Evolutionary conservation across 2,329 filamentous ascomycete species (phyloP).

Genomic region (Aspergillus texensis): DNA sequence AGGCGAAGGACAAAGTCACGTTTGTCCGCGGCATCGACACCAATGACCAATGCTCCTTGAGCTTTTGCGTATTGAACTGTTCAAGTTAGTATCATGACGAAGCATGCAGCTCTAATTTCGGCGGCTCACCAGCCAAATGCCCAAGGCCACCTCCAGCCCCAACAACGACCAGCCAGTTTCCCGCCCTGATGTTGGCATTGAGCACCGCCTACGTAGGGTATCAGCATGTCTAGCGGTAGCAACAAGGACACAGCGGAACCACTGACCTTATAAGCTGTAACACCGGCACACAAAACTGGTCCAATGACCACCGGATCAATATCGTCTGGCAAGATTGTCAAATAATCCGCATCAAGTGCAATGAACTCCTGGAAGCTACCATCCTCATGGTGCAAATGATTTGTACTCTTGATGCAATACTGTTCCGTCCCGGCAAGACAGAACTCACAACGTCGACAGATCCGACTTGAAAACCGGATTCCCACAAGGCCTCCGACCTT

Average conservation of each 20-base stretch:
- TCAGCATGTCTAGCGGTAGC: not conserved
- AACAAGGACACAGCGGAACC: not conserved
- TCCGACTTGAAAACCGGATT: slow-evolving; percentile 46
- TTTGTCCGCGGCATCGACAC: slow-evolving; percentile 46
- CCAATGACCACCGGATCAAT: slow-evolving; percentile 45
- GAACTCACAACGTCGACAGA: slow-evolving; percentile 49
- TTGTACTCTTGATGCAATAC: slow-evolving; percentile 46
- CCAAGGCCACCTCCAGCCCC: slow-evolving; percentile 52
- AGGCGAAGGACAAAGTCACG: slow-evolving; percentile 42
- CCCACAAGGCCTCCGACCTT: slow-evolving; percentile 46
- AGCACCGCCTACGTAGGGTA: slow-evolving; percentile 39
- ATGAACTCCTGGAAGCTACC: slow-evolving; percentile 52
- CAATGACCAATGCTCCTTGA: slow-evolving; percentile 46
- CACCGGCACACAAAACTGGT: slow-evolving; percentile 49
- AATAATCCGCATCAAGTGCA: slow-evolving; percentile 47
- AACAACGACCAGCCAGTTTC: slow-evolving; percentile 49
- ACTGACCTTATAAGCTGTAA: slow-evolving; percentile 48
- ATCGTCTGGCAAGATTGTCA: slow-evolving; percentile 48
- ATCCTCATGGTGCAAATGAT: slow-evolving; percentile 51
- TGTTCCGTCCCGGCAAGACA: slow-evolving; percentile 46
- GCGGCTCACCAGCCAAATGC: slow-evolving; percentile 43
- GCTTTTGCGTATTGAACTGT: slow-evolving; percentile 50
- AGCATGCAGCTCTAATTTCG: not conserved
- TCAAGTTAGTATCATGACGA: not conserved
- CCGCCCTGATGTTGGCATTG: slow-evolving; percentile 43